phyloP scores from a whole-genome alignment of 495 filamentous ascomycete genomes.

The Trichodelitschia bisporula region DNA sequence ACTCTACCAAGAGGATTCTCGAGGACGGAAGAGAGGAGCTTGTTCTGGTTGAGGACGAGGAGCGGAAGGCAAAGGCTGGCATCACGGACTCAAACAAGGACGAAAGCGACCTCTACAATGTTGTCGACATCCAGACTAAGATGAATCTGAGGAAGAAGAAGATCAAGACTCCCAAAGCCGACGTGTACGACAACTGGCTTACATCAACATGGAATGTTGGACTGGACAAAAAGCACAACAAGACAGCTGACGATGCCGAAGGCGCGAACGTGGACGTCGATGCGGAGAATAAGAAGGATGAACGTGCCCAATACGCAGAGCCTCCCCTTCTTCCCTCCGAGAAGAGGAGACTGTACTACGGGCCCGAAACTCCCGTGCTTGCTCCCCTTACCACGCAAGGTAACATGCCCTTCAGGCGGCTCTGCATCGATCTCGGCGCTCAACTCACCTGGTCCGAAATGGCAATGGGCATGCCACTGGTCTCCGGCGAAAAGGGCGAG shows the following conservation, averaged over 20 bases:
- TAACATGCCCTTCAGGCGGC: constrained; percentile 84
- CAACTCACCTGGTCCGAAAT: constrained; percentile 95
- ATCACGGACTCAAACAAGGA: no score
- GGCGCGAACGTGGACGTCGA: constrained; percentile 15
- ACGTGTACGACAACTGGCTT: constrained; percentile 52
- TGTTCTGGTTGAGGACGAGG: constrained; percentile 24
- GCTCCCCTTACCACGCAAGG: constrained; percentile 85
- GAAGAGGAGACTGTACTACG: constrained; percentile 81
- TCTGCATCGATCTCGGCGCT: constrained; percentile 76
- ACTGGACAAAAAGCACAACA: constrained; percentile 8
- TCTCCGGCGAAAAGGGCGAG: constrained; percentile 79
- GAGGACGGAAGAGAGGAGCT: constrained; percentile 65
- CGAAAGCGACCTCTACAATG: constrained; percentile 32
- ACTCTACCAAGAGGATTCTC: constrained; percentile 47
- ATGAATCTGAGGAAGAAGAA: constrained; percentile 41
- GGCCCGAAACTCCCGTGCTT: constrained; percentile 70
- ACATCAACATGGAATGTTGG: constrained; percentile 19
- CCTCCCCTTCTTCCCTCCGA: constrained; percentile 75
- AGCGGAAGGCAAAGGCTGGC: constrained; percentile 21
- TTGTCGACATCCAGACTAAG: constrained; percentile 39
- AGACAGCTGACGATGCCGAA: constrained; percentile 14
- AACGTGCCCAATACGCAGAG: constrained; percentile 54
- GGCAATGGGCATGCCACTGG: constrained; percentile 73
- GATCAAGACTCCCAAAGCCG: constrained; percentile 39
- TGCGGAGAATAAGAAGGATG: constrained; percentile 22